Base-by-base conservation (phyloP, 371 early-diverging fungal species). In the Catenaria anguillulae region DNA sequence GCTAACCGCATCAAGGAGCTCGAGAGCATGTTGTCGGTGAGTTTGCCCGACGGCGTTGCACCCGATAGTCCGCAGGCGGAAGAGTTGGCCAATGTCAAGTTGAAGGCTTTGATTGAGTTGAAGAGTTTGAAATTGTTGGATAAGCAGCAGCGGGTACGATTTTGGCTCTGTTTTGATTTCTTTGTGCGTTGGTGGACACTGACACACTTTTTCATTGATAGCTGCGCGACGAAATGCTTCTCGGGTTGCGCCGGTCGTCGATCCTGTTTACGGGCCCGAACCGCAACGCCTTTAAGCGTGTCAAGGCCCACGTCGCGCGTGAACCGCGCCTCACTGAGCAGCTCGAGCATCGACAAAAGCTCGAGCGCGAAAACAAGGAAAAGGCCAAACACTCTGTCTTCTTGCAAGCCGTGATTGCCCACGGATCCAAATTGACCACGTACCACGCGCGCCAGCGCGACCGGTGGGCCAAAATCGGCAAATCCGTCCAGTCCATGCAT, bases 281-380 rank as follows among this genome's bases (percentile, higher is more conserved):
- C 70, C 77, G 93, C 43, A 64, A 82, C 2, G 75, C 82, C 4
- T 92, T 84, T 68, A 82, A 90, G 42, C 79, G 91, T 24, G 77
- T 87, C 78, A 93, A 94, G 81, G 91, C 88, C 67, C 89, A 87
- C 66, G 83, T 89, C 0, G 69, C 89, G 56, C 83, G 93, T 31
- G 96, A 96, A 64, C 90, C 91, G 1, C 79, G 88, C 24, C 83
- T 86, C 72, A 92, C 93, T 2, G 96, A 95, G 70, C 84, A 82
- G 71, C 80, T 88, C 40, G 97, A 96, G 70, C 76, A 87, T 24
- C 87, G 87, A 64, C 90, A 92, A 70, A 78, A 92, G 26, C 73
- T 81, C 60, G 92, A 94, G 64, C 78, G 90, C 60, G 94, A 92
- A 67, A 84, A 85, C 66, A 76, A 83, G 45, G 89, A 93, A 73